Percentiles rank a stretch among this genome's conserved stretches.
Conservation (phyloP, 1,284 basidiomycete species). For the Earliella scabrosa region DNA sequence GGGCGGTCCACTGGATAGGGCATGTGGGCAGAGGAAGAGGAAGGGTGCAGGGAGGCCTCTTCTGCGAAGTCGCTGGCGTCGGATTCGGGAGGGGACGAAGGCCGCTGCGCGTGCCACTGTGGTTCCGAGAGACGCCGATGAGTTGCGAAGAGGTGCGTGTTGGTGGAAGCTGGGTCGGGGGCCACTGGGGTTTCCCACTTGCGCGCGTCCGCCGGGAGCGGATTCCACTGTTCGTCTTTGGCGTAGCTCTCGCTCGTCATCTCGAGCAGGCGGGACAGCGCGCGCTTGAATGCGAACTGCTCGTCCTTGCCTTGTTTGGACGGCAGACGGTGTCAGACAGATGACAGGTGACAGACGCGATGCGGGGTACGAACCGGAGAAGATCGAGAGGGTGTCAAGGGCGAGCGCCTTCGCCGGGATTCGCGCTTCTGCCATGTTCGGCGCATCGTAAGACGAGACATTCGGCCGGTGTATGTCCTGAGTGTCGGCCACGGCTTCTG, state of each 20-base stretch:
- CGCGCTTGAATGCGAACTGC: conserved; percentile 71
- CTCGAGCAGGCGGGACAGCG: conserved; percentile 67
- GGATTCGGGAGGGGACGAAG: neutral
- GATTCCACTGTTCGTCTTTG: conserved; percentile 48
- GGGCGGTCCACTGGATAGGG: conserved; percentile 30
- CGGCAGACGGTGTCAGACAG: neutral
- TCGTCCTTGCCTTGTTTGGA: conserved; percentile 59
- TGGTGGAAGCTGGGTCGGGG: neutral
- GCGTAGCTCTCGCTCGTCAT: conserved; percentile 63
- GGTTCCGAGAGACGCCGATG: no score
- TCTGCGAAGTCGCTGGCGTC: conserved; percentile 28
- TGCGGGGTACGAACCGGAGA: conserved; percentile 49
- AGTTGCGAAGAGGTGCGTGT: no score
- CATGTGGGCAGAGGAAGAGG: neutral
- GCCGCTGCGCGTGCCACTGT: neutral
- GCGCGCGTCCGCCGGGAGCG: conserved; percentile 39
- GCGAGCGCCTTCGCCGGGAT: conserved; percentile 34
- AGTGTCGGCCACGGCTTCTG: conserved; percentile 63
- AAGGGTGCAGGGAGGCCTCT: conserved; percentile 25
- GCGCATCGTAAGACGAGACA: conserved; percentile 58
- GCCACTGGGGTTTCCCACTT: conserved; percentile 41
- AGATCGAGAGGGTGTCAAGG: conserved; percentile 60
- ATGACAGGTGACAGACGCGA: neutral
- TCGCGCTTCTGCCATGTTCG: conserved; percentile 40
- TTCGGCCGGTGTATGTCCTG: conserved; percentile 64